Evolutionary conservation across 352 stramenopile genomes (phyloP).

Genomic region (Aphanomyces cochlioides): DNA sequence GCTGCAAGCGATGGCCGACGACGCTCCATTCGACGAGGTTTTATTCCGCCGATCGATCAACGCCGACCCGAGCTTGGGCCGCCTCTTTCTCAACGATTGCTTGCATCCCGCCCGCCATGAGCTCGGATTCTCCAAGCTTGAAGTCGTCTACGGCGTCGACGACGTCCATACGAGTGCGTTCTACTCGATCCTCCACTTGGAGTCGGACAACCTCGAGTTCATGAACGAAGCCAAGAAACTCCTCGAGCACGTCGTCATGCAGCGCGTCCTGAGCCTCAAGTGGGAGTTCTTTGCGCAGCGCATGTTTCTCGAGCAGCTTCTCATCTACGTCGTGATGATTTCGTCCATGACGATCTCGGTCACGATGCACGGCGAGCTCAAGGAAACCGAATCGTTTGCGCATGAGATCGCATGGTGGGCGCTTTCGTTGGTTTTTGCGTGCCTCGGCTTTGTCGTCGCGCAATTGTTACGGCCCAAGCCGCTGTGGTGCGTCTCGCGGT

Average conservation of each 20-base stretch:
- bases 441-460: conserved; percentile 3
- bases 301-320: conserved; percentile 24
- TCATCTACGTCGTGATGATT: conserved; percentile 23
- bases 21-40: conserved; percentile 19
- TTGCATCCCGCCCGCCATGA: conserved; percentile 23
- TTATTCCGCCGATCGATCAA: conserved; percentile 11
- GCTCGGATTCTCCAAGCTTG: conserved; percentile 26
- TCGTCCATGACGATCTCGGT: conserved; percentile 27
- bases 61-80: conserved; percentile 18
- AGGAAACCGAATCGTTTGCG: background rate
- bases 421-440: conserved; percentile 12
- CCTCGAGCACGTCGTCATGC: conserved; percentile 27
- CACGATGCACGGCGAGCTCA: background rate
- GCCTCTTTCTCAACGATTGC: conserved; percentile 25
- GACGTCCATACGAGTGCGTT: conserved; percentile 18
- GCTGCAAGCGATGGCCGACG: conserved; percentile 2
- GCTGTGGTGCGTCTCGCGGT: conserved; percentile 12
- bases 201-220: conserved; percentile 18
- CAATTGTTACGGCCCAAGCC: conserved; percentile 13
- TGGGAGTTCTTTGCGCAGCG: conserved; percentile 30
- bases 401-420: conserved; percentile 21
- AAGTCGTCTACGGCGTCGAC: conserved; percentile 19
- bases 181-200: conserved; percentile 21
- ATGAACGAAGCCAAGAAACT: conserved; percentile 28
- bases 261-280: conserved; percentile 21